Base-by-base conservation (phyloP, 768 basidiomycete genomes). In the Boletus vinaceobasis region DNA sequence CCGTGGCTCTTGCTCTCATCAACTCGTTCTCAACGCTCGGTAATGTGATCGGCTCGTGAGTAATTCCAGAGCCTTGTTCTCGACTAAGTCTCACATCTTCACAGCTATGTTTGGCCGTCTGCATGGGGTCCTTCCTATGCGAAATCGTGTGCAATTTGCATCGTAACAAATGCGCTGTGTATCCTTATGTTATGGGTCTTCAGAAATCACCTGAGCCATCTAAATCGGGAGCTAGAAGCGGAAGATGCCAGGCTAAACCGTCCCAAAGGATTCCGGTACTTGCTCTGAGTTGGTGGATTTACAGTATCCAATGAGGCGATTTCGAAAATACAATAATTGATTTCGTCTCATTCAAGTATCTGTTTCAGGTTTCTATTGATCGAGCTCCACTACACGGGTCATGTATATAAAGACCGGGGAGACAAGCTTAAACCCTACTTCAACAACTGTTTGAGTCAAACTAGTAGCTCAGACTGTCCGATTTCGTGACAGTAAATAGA, bases 11-110 rank as follows among this genome's bases (percentile, higher is more conserved):
- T 45, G 93, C 91, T 2, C 72, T 90, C 56, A 82, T 93, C 63
- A 93, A 94, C 68, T 82, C 86, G 39, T 83, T 91, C 64, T 86
- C 87, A 9, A 85, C 90, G 64, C 76, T 90, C 4, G 93, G 93
- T 1, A 95, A 95, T 72, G 78, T 96, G 39, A 73, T 84, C 40
- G 93, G 93, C 58, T 86, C 90, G 76, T 94, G 75, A 74, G 83
- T 80, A 27, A 23, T 43, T 23, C 27, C 38, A 8, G 10, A 38
- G 15, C 9, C 13, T 52, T 32, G 17, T 10, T 38, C 19, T 37
- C 11, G 9, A 31, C 37, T 26, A 23, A 2, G 10, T 45, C 58
- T 66, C 52, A 66, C 43, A 7, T 45, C 10, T 37, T 26, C 36
- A 38, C 54, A 83, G 83, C 21, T 88, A 87, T 63, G 72, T 83